These are phyloP conservation scores for Pseudonectria buxi DNA, from an alignment of 2,329 filamentous ascomycete species.

Conservation along the genomic window DNA sequence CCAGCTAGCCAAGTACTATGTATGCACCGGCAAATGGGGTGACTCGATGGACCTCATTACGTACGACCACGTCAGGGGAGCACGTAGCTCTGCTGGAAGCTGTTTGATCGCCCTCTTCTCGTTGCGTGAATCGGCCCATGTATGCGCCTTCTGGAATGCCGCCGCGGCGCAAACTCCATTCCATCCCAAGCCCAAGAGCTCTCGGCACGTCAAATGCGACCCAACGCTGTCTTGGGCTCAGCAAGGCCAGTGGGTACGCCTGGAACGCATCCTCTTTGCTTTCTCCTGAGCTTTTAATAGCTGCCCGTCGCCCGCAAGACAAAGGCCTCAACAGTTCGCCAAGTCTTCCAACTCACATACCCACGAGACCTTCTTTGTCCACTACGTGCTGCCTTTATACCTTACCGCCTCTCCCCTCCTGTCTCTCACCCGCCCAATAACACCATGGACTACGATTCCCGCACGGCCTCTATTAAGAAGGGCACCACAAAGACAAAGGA, in stretches of 20 bases:
- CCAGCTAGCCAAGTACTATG: too few relatives aligned
- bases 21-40: too few relatives aligned
- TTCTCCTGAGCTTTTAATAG: conserved; percentile 15
- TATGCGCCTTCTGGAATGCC: conserved; percentile 22
- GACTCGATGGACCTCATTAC: too few relatives aligned
- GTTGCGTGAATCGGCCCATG: conserved; percentile 15
- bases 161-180: conserved; percentile 18
- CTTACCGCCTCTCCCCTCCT: conserved; percentile 1
- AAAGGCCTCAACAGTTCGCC: conserved; percentile 6
- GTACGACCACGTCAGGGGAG: background rate
- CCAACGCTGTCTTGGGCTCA: conserved; percentile 10
- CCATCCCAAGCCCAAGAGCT: conserved; percentile 19
- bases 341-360: conserved; percentile 5
- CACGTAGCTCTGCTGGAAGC: conserved; percentile 14
- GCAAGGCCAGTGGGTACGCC: conserved; percentile 10
- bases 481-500: conserved; percentile 20
- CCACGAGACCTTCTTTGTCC: conserved; percentile 11
- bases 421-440: background rate
- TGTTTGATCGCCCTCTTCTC: conserved; percentile 17
- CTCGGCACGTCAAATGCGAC: conserved; percentile 7
- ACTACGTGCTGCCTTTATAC: conserved; percentile 1
- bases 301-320: conserved; percentile 10
- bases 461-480: conserved; percentile 21
- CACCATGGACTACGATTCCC: conserved; percentile 17
- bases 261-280: conserved; percentile 8